Evolutionary conservation across 257 asterid species (phyloP).

Genomic region (Plantago major): DNA sequence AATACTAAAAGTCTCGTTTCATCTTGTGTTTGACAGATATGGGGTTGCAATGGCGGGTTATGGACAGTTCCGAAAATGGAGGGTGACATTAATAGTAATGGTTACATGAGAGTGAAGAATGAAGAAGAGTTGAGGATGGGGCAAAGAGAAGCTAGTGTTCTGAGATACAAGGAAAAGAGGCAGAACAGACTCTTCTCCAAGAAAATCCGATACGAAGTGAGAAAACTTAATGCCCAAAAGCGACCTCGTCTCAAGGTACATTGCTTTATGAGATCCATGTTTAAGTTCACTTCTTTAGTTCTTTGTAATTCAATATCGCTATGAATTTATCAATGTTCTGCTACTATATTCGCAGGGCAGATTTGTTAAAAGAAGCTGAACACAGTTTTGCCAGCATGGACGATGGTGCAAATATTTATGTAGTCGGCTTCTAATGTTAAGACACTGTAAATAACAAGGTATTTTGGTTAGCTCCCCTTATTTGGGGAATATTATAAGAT

Average conservation of each 20-base stretch:
- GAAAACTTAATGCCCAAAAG: slow-evolving; percentile 84
- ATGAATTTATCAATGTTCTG: neutral
- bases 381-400: neutral
- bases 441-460: slow-evolving; percentile 21
- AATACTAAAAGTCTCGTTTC: neutral
- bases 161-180: slow-evolving; percentile 87
- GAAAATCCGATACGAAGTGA: slow-evolving; percentile 70
- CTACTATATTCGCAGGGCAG: slow-evolving; percentile 58
- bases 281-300: no score
- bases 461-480: slow-evolving; percentile 14
- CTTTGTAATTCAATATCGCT: neutral
- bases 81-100: slow-evolving; percentile 14
- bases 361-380: slow-evolving; percentile 72
- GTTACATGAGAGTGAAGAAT: slow-evolving; percentile 13
- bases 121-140: slow-evolving; percentile 32
- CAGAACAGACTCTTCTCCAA: slow-evolving; percentile 71
- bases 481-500: slow-evolving; percentile 1
- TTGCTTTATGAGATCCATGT: neutral
- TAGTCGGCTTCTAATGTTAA: neutral
- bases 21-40: neutral
- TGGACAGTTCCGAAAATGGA: slow-evolving; percentile 69
- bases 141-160: slow-evolving; percentile 70
- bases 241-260: slow-evolving; percentile 91
- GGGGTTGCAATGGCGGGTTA: slow-evolving; percentile 35
- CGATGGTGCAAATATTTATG: neutral